phyloP scores from a whole-genome alignment of 1,139 yeast species.

The Geotrichum aggregatum region DNA sequence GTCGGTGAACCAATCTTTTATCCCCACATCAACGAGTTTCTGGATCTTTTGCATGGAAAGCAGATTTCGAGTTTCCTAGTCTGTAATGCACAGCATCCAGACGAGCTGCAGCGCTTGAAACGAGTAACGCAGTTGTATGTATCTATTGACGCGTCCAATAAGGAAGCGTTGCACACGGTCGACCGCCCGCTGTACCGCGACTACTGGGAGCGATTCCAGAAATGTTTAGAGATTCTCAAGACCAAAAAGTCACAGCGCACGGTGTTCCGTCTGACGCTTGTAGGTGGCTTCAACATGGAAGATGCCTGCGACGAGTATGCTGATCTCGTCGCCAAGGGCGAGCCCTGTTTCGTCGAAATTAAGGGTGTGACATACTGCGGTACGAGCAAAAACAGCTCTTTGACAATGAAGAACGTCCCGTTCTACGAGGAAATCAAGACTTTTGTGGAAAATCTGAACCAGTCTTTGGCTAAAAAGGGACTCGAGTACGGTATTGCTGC shows the following conservation, averaged over 20 bases:
- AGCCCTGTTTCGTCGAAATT: conserved; percentile 84
- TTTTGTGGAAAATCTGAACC: conserved; percentile 62
- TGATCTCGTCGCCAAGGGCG: conserved; percentile 75
- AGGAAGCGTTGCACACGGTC: conserved; percentile 70
- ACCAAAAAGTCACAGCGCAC: conserved; percentile 83
- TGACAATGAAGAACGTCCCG: conserved; percentile 94
- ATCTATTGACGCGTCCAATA: conserved; percentile 88
- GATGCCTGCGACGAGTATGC: conserved; percentile 66
- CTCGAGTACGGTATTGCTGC: conserved; percentile 80
- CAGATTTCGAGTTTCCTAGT: conserved; percentile 83
- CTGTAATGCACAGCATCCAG: conserved; percentile 95
- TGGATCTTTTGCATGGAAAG: conserved; percentile 69
- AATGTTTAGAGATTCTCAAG: conserved; percentile 74
- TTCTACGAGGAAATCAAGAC: conserved; percentile 83
- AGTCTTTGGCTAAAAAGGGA: conserved; percentile 59
- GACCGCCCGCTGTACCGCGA: conserved; percentile 88
- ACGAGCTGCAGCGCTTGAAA: conserved; percentile 59
- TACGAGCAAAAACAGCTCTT: conserved; percentile 73
- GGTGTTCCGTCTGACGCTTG: conserved; percentile 84
- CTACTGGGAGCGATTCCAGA: conserved; percentile 84
- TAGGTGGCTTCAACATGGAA: conserved; percentile 90
- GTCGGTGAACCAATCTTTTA: conserved; percentile 95
- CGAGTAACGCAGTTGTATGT: conserved; percentile 89
- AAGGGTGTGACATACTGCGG: conserved; percentile 96
- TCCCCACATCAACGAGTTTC: conserved; percentile 83